Evolutionary conservation across 495 filamentous ascomycete species (phyloP).

Genomic region (Penicillium ucsense): DNA sequence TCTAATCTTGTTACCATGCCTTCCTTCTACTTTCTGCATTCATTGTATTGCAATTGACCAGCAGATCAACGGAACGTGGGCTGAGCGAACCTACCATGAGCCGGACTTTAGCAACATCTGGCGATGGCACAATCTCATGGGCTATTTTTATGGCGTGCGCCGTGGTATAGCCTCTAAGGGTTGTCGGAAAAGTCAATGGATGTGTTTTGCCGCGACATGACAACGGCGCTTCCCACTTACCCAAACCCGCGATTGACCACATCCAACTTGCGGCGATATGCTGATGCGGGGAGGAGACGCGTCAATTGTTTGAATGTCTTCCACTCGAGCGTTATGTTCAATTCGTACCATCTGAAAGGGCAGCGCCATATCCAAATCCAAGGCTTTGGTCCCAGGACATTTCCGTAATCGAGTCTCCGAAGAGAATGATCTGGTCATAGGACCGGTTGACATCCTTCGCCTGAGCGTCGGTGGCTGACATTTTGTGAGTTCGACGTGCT

Average conservation of each 20-base stretch:
- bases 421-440: conserved; percentile 66
- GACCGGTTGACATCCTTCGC: conserved; percentile 19
- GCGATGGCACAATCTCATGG: conserved; percentile 47
- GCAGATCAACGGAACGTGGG: background rate
- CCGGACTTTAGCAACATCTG: conserved; percentile 44
- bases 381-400: conserved; percentile 42
- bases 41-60: too few species aligned
- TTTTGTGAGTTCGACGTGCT: background rate
- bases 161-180: conserved; percentile 58
- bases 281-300: conserved; percentile 19
- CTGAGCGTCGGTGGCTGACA: background rate
- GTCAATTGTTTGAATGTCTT: background rate
- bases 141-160: conserved; percentile 50
- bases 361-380: conserved; percentile 63
- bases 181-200: background rate
- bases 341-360: conserved; percentile 56
- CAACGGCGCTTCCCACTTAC: conserved; percentile 21
- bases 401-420: conserved; percentile 76
- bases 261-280: conserved; percentile 55
- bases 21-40: too few species aligned
- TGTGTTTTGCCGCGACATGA: background rate
- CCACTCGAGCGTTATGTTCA: background rate
- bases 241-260: conserved; percentile 58
- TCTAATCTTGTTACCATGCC: conserved; percentile 30
- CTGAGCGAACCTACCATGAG: conserved; percentile 49